Evolutionary conservation across 2,329 filamentous ascomycete species (phyloP).

Genomic region (Fusarium concolor): DNA sequence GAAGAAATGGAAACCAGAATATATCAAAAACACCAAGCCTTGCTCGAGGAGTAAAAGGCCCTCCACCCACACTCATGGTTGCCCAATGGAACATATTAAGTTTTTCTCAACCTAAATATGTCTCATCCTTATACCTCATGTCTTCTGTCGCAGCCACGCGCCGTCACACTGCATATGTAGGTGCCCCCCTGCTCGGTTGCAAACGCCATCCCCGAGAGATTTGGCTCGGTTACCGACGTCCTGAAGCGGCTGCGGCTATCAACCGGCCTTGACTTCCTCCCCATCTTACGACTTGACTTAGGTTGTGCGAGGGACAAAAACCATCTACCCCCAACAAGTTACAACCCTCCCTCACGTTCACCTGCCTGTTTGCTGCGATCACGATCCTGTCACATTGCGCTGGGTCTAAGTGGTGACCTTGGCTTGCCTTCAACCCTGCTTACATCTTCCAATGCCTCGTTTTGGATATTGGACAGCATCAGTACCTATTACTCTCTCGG

Average conservation of each 20-base stretch:
- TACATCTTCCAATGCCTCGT: slow-evolving; percentile 2
- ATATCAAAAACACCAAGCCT: slow-evolving; percentile 16
- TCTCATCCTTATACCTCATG: slow-evolving; percentile 26
- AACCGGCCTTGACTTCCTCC: slow-evolving; percentile 18
- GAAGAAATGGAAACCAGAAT: slow-evolving; percentile 10
- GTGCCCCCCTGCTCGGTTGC: slow-evolving; percentile 35
- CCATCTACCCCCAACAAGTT: slow-evolving; percentile 40
- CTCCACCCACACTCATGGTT: slow-evolving; percentile 11
- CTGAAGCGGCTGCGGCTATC: slow-evolving; percentile 30
- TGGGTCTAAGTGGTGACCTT: not conserved
- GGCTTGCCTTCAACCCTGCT: slow-evolving; percentile 7
- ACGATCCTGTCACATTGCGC: not conserved
- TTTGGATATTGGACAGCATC: slow-evolving; percentile 17
- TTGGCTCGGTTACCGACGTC: slow-evolving; percentile 45
- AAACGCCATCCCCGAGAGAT: slow-evolving; percentile 33
- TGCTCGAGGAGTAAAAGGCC: slow-evolving; percentile 10
- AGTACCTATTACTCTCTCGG: slow-evolving; percentile 4
- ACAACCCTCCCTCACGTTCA: slow-evolving; percentile 17
- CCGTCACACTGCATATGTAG: slow-evolving; percentile 24
- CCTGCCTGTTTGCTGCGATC: slow-evolving; percentile 27
- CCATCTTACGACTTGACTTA: slow-evolving; percentile 35
- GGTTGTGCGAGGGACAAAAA: slow-evolving; percentile 37
- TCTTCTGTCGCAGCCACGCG: slow-evolving; percentile 20
- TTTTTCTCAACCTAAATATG: slow-evolving; percentile 38
- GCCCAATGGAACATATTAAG: slow-evolving; percentile 26